Conservation (phyloP, 768 basidiomycete genomes). For the Calocybe cyanea region DNA sequence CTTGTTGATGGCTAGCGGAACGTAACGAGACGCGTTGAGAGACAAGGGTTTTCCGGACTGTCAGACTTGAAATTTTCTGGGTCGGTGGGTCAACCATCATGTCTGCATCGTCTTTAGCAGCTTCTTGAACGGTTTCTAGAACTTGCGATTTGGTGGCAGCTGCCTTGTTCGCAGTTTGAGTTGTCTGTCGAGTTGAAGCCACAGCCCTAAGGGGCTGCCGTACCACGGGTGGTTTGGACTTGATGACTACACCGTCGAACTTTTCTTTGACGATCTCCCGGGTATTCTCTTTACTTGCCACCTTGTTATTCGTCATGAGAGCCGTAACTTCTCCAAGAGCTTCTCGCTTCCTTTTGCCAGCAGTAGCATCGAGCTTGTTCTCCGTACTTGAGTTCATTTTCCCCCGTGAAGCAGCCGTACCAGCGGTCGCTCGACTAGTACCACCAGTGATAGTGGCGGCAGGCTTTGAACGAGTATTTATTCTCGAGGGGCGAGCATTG, state of each 20-base stretch:
- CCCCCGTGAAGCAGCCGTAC: conserved; percentile 52
- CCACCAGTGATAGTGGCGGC: conserved; percentile 35
- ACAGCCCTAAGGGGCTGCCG: conserved; percentile 59
- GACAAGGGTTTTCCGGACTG: conserved; percentile 36
- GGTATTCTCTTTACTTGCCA: conserved; percentile 49
- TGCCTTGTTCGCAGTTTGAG: conserved; percentile 25
- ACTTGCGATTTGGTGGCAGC: conserved; percentile 14
- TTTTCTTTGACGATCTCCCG: conserved; percentile 52
- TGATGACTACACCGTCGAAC: conserved; percentile 63
- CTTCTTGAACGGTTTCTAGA: conserved; percentile 21
- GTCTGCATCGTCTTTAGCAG: conserved; percentile 44
- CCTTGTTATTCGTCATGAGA: conserved; percentile 42
- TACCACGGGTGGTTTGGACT: conserved; percentile 38
- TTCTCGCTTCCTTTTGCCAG: conserved; percentile 75
- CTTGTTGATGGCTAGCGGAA: conserved; percentile 17
- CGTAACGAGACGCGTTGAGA: conserved; percentile 23
- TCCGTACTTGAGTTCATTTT: conserved; percentile 40
- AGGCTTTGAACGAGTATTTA: conserved; percentile 60
- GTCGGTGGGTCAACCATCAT: conserved; percentile 45
- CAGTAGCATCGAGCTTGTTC: conserved; percentile 41
- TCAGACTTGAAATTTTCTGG: conserved; percentile 35
- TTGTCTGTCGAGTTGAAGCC: conserved; percentile 37
- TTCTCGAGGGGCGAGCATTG: conserved; percentile 58
- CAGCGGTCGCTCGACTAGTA: conserved; percentile 42
- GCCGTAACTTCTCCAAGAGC: conserved; percentile 72